Base-by-base conservation (phyloP, 108 stramenopile genomes). In the Skeletonema costatum region DNA sequence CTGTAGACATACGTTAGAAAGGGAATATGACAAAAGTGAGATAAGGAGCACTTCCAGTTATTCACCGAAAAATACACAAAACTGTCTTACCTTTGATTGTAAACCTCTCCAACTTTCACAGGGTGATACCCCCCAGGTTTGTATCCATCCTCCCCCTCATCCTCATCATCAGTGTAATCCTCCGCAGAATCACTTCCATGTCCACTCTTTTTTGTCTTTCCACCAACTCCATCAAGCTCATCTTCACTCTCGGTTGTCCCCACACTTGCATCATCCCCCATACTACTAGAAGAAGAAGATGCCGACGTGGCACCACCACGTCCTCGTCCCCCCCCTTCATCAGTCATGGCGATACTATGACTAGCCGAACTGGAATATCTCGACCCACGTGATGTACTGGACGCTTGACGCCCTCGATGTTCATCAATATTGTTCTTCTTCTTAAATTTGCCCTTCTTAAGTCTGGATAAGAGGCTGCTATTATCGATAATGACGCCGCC, bases 81-180 rank as follows among this genome's bases (percentile, higher is more conserved):
- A n/a, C 33, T 46, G 32, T 71, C 89, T 78, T 75, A 94, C 91
- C 93, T 81, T 73, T 94, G 93, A 81, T 94, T 94, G 71, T 92
- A 98, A 46, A 98, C 90, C 71, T 99, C 98, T 29, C 96, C 97
- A 61, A 97, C 68, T 76, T 92, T 92, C 30, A 99, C 97, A 14
- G 90, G 95, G 77, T 98, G 97, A 78, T 99, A 99, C 10, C 98
- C 98, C 36, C 98, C 98, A 13, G 89, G 83, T 53, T 91, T 92
- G 80, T 97, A 98, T 14, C 93, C 94, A 44, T 94, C 94, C 56
- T 89, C 90, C 31, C 95, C 96, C 69, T 98, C 97, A 64, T 93
- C 91, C 81, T 97, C 97, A 64, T 98, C 97, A 79, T 98, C 97
- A 0, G 96, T 87, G 68, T 98, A 96, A 75, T 97, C 97, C 76